Base-by-base conservation (phyloP, 2,329 filamentous ascomycete genomes). In the Cryphonectria naterciae region DNA sequence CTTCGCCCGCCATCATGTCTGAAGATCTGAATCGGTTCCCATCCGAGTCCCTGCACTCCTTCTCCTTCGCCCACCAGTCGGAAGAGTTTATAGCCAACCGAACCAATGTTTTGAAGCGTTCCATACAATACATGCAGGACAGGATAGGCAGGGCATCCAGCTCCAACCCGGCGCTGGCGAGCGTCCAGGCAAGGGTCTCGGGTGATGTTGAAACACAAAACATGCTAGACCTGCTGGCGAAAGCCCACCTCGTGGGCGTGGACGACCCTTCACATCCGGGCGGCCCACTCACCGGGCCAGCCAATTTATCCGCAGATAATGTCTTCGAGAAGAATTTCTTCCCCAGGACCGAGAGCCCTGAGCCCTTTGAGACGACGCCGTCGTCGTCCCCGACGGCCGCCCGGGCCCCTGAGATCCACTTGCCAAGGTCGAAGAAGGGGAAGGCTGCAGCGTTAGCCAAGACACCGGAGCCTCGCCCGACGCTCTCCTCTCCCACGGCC, bases 41-140 rank as follows among this genome's bases (percentile, higher is more conserved):
- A 1, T 94, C 93, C 76, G 96, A 99, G 79, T 99, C 96, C 7
- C 85, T 99, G 63, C 96, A 99, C 81, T 99, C 96, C 1, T 99
- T 99, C 83, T 98, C 95, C 17, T 99, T 99, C 80, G 94, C 96
- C 56, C 93, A 97, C 76, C 95, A 97, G 81, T 95, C 95, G 3
- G 95, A 97, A 78, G 95, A 98, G 73, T 90, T 94, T 73, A 86
- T 98, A 69, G 93, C 97, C 79, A 97, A 89, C 79, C 92, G 96
- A 68, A 95, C 98, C 80, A 97, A 94, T 84, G 92, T 97, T 46
- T 81, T 99, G 77, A 97, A 97, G 82, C 89, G 95, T 71, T 97
- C 95, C 11, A 91, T 98, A 78, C 96, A 98, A 80, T 98, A 98
- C 78, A 97, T 99, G 92, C 92, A 93, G 78, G 94, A 98, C 79